Evolutionary conservation across 164 flowering plant genomes (phyloP).

Genomic region (Santalum album): DNA sequence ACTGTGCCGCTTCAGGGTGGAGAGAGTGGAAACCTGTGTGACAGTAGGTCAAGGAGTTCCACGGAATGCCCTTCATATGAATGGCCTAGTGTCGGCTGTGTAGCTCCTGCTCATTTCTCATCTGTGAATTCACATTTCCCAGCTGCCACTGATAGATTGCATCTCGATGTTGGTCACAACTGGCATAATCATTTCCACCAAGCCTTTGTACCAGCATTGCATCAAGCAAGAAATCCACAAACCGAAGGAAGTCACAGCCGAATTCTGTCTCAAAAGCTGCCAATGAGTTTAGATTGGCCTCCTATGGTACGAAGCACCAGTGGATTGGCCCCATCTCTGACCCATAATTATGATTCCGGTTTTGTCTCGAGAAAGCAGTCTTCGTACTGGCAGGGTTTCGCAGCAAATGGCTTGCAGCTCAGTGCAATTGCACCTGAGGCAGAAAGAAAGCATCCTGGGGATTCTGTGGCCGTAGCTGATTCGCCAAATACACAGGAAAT

Average conservation of each 20-base stretch:
- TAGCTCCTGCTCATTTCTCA: constrained; percentile 47
- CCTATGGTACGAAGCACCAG: constrained; percentile 53
- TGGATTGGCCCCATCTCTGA: constrained; percentile 43
- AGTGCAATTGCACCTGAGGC: constrained; percentile 37
- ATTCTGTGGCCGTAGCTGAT: constrained; percentile 45
- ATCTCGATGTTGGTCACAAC: constrained; percentile 80
- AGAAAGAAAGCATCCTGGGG: constrained; percentile 48
- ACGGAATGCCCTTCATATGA: constrained; percentile 54
- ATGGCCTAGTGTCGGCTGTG: constrained; percentile 47
- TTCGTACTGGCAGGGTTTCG: constrained; percentile 35
- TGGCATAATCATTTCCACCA: constrained; percentile 63
- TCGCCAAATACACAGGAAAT: constrained; percentile 33
- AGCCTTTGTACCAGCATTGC: constrained; percentile 50
- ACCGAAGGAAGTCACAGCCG: constrained; percentile 43
- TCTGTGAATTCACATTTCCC: constrained; percentile 52
- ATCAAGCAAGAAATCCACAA: constrained; percentile 47
- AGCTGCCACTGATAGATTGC: constrained; percentile 84
- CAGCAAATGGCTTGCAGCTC: constrained; percentile 34
- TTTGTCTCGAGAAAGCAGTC: constrained; percentile 49
- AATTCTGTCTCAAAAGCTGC: constrained; percentile 40
- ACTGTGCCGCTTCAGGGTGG: constrained; percentile 17
- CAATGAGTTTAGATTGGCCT: constrained; percentile 92
- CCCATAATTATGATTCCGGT: constrained; percentile 69
- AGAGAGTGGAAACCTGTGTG: constrained; percentile 15
- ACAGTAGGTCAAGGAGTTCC: constrained; percentile 25